Evolutionary conservation across 371 early-diverging fungal species (phyloP), one percentile per base, ranked within the genome.

Genomic region (Mortierella sp.): DNA sequence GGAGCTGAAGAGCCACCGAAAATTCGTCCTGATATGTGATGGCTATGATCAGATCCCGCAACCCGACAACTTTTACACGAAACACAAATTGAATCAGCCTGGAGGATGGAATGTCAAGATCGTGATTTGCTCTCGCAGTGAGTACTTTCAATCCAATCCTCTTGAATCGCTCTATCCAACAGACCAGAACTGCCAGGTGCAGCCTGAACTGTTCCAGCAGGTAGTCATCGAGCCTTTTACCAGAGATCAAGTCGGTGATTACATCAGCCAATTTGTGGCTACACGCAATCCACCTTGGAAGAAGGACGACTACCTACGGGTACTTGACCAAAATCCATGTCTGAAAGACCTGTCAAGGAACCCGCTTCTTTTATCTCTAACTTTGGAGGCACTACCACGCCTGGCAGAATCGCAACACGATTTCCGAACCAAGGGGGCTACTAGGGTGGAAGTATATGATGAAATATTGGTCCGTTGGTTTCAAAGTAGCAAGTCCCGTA

Each of bases 371-470:
- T 39, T 57, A 14, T 47, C 8, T 0, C 9, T 57, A 1, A 21
- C 48, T 0, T 27, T 57, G 22, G 44, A 44, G 22, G 48, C 29
- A 19, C 21, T 57, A 9, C 49, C 57, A 17, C 3, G 48, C 29
- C 3, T 57, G 21, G 39, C 37, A 1, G 24, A 25, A 2, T 5
- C 10, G 16, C 3, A 3, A 16, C 41, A 17, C 6, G 12, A 17
- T 16, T 16, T 16, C 3, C 16, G 12, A 41, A 41, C 6, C n/a
- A 21, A 24, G 22, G 22, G 17, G 14, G 6, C 39, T 9, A 48
- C 57, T 4, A 46, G 48, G 3, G 37, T 57, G 22, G n/a, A 1
- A 34, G 34, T 57, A 7, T 57, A 57, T 17, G 57, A 57, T 24
- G 6, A 21, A 9, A 25, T 55, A 5, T 4, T 55, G 5, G 31